A percentile compares a stretch with the other conserved stretches of the same genome.
Evolutionary conservation across 768 basidiomycete species (phyloP).

Genomic region (Exsudoporus frostii): DNA sequence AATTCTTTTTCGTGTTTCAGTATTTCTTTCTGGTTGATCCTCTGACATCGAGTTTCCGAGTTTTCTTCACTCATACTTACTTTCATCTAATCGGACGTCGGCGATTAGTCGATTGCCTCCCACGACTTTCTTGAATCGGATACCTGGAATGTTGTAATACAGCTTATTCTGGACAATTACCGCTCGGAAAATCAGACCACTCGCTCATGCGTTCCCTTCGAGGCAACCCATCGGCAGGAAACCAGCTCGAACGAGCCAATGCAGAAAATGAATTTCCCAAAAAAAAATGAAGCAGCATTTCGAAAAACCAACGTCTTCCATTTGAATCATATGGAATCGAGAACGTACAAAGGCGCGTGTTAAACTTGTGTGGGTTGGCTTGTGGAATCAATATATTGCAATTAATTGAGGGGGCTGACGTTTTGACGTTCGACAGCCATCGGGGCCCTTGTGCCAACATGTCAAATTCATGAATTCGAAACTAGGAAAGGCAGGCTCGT

Average conservation of each 20-base stretch:
- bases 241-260: neutral
- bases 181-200: constrained; percentile 14
- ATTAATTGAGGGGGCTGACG: neutral
- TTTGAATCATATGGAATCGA: constrained; percentile 7
- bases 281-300: neutral
- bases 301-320: constrained; percentile 12
- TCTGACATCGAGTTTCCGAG: constrained; percentile 13
- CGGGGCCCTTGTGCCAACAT: too few species aligned
- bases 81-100: constrained; percentile 23
- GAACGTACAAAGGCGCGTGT: constrained; percentile 1
- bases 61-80: constrained; percentile 24
- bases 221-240: neutral
- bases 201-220: neutral
- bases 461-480: constrained; percentile 11
- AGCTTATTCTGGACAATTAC: constrained; percentile 29
- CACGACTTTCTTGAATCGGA: constrained; percentile 26
- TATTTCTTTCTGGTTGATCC: neutral
- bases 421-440: too few species aligned
- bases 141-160: constrained; percentile 39
- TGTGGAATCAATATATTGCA: neutral
- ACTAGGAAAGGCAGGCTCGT: constrained; percentile 5
- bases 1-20: neutral
- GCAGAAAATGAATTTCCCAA: constrained; percentile 13
- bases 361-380: neutral
- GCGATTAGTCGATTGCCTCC: constrained; percentile 14